Conservation (phyloP, 768 basidiomycete genomes). For the Pulveroboletus sp. region DNA sequence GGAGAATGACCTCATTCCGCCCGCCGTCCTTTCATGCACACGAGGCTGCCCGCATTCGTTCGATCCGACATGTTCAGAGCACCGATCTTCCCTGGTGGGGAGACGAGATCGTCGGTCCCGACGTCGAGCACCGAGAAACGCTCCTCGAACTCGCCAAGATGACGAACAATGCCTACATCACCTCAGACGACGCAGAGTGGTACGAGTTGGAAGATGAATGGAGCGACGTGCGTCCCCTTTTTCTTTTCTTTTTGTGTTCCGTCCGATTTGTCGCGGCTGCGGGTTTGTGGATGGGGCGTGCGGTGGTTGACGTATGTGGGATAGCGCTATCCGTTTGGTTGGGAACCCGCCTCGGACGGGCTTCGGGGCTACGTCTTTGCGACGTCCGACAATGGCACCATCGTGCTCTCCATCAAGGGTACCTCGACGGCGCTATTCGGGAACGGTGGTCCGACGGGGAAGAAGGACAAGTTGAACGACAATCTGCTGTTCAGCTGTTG, state of each 20-base stretch:
- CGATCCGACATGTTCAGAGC: constrained; percentile 43
- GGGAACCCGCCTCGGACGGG: constrained; percentile 84
- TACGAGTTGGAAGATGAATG: constrained; percentile 67
- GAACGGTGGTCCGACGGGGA: constrained; percentile 75
- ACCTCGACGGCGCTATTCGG: constrained; percentile 77
- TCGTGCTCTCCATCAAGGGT: constrained; percentile 90
- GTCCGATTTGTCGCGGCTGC: too few species aligned
- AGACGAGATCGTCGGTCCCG: constrained; percentile 66
- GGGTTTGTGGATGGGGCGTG: background rate
- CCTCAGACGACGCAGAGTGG: constrained; percentile 63
- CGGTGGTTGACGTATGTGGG: background rate
- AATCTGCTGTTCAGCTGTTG: constrained; percentile 93
- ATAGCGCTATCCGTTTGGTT: constrained; percentile 70
- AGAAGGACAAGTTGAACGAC: constrained; percentile 92
- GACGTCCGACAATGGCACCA: constrained; percentile 72
- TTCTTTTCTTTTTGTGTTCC: background rate
- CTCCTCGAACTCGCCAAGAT: constrained; percentile 87
- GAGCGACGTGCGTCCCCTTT: constrained; percentile 42
- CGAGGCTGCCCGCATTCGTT: constrained; percentile 41
- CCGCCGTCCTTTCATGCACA: constrained; percentile 47
- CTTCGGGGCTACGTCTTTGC: constrained; percentile 92
- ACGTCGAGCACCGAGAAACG: constrained; percentile 71
- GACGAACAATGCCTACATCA: constrained; percentile 86
- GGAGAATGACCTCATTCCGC: constrained; percentile 35
- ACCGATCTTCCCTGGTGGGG: constrained; percentile 63